A percentile compares a stretch with the other conserved stretches of the same genome.
phyloP scores from a whole-genome alignment of 2,329 filamentous ascomycete genomes.

The Aspergillus ibericus region DNA sequence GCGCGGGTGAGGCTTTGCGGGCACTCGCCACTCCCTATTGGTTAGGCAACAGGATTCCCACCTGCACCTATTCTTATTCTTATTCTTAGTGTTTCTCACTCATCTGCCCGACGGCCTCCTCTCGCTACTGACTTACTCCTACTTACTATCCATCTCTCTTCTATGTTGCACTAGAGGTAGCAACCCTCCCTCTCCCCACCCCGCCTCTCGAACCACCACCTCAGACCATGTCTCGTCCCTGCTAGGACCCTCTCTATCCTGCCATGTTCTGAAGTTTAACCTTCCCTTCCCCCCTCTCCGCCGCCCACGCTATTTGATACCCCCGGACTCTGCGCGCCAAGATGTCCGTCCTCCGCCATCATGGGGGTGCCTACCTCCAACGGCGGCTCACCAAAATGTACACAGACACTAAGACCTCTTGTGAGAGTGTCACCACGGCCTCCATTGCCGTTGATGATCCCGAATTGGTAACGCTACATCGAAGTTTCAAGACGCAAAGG shows the following conservation, averaged over 20 bases:
- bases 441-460: conserved; percentile 52
- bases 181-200: not conserved
- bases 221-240: conserved; percentile 7
- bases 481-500: conserved; percentile 63
- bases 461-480: conserved; percentile 57
- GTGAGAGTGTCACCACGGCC: conserved; percentile 54
- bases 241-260: conserved; percentile 9
- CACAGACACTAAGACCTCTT: conserved; percentile 63
- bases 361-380: conserved; percentile 47
- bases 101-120: conserved; percentile 6
- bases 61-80: conserved; percentile 29
- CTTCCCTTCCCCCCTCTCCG: conserved; percentile 6
- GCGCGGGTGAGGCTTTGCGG: conserved; percentile 25
- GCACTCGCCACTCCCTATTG: conserved; percentile 36
- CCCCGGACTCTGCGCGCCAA: conserved; percentile 25
- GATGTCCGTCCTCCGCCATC: conserved; percentile 50
- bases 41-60: conserved; percentile 47
- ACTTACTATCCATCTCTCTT: not conserved
- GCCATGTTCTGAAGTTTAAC: conserved; percentile 17
- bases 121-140: conserved; percentile 12
- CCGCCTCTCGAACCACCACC: not conserved
- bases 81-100: conserved; percentile 16
- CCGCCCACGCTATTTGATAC: conserved; percentile 9
- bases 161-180: not conserved
- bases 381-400: conserved; percentile 61